A percentile compares a stretch with the other conserved stretches of the same genome.
phyloP scores from a whole-genome alignment of 345 rosid genomes.

The Firmiana major region DNA sequence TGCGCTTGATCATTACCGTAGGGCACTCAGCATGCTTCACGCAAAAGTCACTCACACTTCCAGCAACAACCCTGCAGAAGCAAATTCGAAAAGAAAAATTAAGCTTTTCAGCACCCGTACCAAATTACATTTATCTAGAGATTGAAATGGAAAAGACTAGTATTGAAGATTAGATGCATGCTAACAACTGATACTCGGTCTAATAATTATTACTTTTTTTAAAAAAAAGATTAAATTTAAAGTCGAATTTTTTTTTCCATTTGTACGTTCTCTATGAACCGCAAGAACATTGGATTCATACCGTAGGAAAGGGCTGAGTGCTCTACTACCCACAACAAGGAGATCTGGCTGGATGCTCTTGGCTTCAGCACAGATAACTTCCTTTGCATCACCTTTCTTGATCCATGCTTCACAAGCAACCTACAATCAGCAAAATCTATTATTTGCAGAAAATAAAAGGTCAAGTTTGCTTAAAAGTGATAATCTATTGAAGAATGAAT shows the following conservation, averaged over 20 bases:
- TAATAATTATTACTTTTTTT: no score
- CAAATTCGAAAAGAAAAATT: neutral
- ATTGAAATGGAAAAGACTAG: no score
- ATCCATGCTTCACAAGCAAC: conserved; percentile 88
- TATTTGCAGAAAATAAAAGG: neutral
- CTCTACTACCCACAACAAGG: conserved; percentile 85
- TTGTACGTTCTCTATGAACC: no score
- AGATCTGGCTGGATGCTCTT: conserved; percentile 74
- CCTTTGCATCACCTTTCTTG: conserved; percentile 83
- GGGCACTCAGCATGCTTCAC: conserved; percentile 98
- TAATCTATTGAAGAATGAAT: conserved; percentile 1
- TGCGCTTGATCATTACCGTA: conserved; percentile 80
- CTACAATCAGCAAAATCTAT: conserved; percentile 34
- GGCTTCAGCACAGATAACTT: conserved; percentile 87
- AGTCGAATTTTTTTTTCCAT: no score
- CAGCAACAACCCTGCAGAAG: conserved; percentile 81
- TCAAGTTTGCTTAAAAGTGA: neutral
- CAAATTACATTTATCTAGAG: neutral
- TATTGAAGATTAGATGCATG: no score
- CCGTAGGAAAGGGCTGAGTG: conserved; percentile 96
- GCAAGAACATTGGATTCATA: no score
- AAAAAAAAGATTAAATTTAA: no score
- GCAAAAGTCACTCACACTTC: conserved; percentile 93
- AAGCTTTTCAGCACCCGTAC: neutral
- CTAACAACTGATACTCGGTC: no score